phyloP scores from a whole-genome alignment of 345 rosid species.

The Nephelium lappaceum region DNA sequence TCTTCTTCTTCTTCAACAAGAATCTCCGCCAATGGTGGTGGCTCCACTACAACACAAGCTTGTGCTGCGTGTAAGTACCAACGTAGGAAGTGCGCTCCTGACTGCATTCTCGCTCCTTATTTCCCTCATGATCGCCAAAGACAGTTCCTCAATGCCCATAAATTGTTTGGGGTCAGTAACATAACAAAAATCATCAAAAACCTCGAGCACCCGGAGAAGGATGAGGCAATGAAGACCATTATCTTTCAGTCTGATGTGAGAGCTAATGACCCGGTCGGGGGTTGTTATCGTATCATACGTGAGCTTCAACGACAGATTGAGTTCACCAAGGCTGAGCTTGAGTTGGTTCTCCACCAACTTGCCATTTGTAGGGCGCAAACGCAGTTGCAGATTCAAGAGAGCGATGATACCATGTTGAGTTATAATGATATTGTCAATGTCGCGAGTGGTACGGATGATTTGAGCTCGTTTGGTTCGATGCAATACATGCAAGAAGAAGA shows the following conservation, averaged over 20 bases:
- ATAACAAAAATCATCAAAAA: slow-evolving; percentile 77
- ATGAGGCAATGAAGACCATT: slow-evolving; percentile 85
- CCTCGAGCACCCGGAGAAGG: slow-evolving; percentile 65
- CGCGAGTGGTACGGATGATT: background rate
- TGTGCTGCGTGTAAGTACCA: slow-evolving; percentile 99
- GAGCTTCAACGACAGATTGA: slow-evolving; percentile 77
- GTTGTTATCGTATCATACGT: slow-evolving; percentile 67
- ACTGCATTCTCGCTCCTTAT: slow-evolving; percentile 96
- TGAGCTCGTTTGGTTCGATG: slow-evolving; percentile 20
- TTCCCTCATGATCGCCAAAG: slow-evolving; percentile 84
- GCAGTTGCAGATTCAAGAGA: slow-evolving; percentile 40
- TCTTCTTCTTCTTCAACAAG: too few relatives aligned
- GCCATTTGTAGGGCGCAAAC: slow-evolving; percentile 44
- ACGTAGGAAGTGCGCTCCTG: slow-evolving; percentile 87
- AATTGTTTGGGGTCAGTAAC: slow-evolving; percentile 89
- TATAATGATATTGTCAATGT: slow-evolving; percentile 20
- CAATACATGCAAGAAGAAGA: slow-evolving; percentile 31
- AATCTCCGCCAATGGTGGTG: slow-evolving; percentile 3
- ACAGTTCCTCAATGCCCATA: slow-evolving; percentile 93
- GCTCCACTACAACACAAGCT: slow-evolving; percentile 56
- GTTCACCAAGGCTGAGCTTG: slow-evolving; percentile 66
- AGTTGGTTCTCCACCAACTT: slow-evolving; percentile 73
- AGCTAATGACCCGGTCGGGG: slow-evolving; percentile 83
- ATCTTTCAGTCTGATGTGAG: slow-evolving; percentile 87
- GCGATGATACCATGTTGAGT: slow-evolving; percentile 27